Evolutionary conservation across 1,139 yeast species (phyloP), one percentile per base, ranked within the genome.

Genomic region (Zygosaccharomyces pseudobailii): DNA sequence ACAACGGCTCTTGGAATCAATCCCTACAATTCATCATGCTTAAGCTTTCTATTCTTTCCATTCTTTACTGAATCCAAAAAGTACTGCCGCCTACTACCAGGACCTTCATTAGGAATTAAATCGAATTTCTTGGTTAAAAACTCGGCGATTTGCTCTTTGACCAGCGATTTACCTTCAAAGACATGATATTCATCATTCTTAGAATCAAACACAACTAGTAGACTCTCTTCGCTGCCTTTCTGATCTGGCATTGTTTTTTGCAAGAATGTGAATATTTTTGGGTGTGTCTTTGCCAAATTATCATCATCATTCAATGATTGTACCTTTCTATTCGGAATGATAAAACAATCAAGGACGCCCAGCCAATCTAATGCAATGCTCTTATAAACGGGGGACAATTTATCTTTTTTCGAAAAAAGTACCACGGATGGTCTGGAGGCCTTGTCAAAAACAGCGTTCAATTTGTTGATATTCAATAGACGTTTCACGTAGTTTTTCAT

Each of bases 281-380:
- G 62, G 39, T 47, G 46, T 3, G 48, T 33, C 3, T 40, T 34
- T 8, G 42, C 35, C 23, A 46, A 41, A 9, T 25, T 33, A 19
- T 37, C 22, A 10, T 35, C 44, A 8, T 36, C 42, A 7, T 28
- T 34, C n/a, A 48, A 24, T 6, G 35, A 31, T 3, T 40, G 38
- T 6, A 53, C 41, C 21, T 48, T 53, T 1, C 46, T 25, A 37
- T 56, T 57, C n/a, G 56, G 49, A 8, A 61, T 43, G 4, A 51
- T 36, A 41, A 45, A 57, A 48, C 80, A 72, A 22, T 75, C 74
- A 3, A 75, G 58, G 25, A 57, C 55, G 2, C 72, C 77, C 38
- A 84, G 65, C 65, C 81, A 86, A 60, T 90, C 96, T 46, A 86
- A 74, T 3, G 95, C 92, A 55, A 90, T 69, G 1, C 87, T 72